Base-by-base conservation (phyloP, 345 rosid genomes). In the Linum usitatissimum region DNA sequence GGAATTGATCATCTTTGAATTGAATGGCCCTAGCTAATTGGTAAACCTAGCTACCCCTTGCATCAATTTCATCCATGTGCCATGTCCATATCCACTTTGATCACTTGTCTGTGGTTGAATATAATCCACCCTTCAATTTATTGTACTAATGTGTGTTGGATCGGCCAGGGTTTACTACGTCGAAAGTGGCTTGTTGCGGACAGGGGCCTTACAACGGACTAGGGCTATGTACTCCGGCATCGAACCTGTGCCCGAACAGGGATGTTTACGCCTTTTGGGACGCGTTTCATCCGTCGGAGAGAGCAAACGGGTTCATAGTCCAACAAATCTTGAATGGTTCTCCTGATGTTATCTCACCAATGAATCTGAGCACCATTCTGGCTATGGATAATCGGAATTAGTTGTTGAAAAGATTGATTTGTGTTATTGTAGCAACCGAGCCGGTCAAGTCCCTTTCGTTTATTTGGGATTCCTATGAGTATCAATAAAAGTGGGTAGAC, bases 201-300 rank as follows among this genome's bases (percentile, higher is more conserved):
- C 75, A 65, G 36, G 70, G 75, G 12, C 70, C 70, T 0, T 56
- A 66, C 53, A 66, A 71, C 38, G 75, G 66, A 12, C 4, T 71
- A 1, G 75, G 75, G 14, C 64, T 66, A 1, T 71, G 75, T 66
- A 71, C 70, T 0, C 0, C 9, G 5, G 12, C 45, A 10, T 71
- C 75, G 34, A 66, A 62, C 55, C 36, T 71, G 63, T 71, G 75
- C 57, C 31, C 48, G 6, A 49, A 65, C 23, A 30, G 70, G 0
- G 64, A 71, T 3, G 6, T 62, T 3, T 66, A 57, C 62, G 64
- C 60, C 3, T 66, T 71, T 28, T 71, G 75, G 75, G 70, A 71
- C 57, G 45, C 75, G 8, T 64, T 64, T 19, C 67, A 64, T 13
- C 67, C 67, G 15, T 64, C 67, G 6, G 67, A 64, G 54, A 64